Conservation (phyloP, 108 stramenopile genomes). For the Fragilaria radians region DNA sequence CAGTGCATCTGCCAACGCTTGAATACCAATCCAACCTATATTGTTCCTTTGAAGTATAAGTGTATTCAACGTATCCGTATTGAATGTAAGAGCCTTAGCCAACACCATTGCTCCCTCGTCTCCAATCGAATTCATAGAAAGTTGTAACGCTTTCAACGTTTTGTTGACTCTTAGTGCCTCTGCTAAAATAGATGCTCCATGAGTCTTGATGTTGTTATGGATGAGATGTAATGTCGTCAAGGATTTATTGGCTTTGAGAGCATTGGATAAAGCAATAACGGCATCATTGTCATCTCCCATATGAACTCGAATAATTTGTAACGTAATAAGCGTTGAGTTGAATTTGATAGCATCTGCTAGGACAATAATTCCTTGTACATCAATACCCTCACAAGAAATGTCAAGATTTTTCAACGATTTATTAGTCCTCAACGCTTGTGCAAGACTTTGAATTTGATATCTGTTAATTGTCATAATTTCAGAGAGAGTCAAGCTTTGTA, state of each 20-base stretch:
- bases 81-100: not conserved
- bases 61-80: too few relatives aligned
- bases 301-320: constrained; percentile 20
- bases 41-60: too few relatives aligned
- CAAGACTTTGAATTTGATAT: too few relatives aligned
- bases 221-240: constrained; percentile 29
- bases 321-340: constrained; percentile 13
- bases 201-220: constrained; percentile 15
- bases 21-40: too few relatives aligned
- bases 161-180: constrained; percentile 4
- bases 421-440: too few relatives aligned
- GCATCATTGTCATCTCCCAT: constrained; percentile 32
- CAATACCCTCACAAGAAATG: constrained; percentile 25
- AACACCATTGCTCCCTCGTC: not conserved
- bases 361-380: constrained; percentile 12
- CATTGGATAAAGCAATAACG: constrained; percentile 12
- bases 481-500: too few relatives aligned
- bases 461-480: too few relatives aligned
- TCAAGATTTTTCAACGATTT: constrained; percentile 26
- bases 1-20: too few relatives aligned
- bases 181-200: constrained; percentile 12
- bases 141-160: constrained; percentile 16
- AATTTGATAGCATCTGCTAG: not conserved
- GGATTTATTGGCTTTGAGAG: constrained; percentile 11
- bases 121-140: constrained; percentile 18